Evolutionary conservation across 345 rosid species (phyloP), one percentile per base, ranked within the genome.

Genomic region (Alliaria petiolata): DNA sequence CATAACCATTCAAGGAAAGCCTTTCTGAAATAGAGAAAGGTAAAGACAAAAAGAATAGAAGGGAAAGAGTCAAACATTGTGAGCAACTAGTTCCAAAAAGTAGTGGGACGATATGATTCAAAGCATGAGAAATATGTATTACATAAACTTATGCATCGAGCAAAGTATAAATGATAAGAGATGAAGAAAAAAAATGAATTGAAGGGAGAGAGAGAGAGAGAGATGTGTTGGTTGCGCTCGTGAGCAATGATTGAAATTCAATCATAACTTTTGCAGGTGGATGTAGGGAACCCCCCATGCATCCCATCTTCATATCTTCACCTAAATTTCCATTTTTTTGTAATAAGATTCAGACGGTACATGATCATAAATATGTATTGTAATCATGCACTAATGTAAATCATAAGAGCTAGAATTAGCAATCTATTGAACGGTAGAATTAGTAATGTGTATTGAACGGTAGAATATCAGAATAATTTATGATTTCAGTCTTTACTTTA

Each of bases 241-340:
- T 76, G 79, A 65, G 75, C 71, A 76, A 76, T 69, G 65, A 76
- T 76, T 76, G 75, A 55, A 45, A 36, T 54, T 14, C 61, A 69
- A 63, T 76, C 71, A 76, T 69, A 76, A 62, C 26, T 76, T 69
- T 69, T 67, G 45, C 70, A 76, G 75, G 75, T 76, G 75, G 70
- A 44, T 76, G 79, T 76, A 70, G 79, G 74, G 52, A 62, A 46
- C 69, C 63, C 63, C 46, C 55, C 49, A 33, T 55, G 69, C 46
- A 71, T 36, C 39, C 31, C 36, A 69, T 56, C 59, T 75, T 69
- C 74, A 67, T 69, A 40, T 67, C 65, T 55, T 62, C 69, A 69
- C 75, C 75, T 69, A 62, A 19, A 62, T 62, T 59, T 40, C 34
- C 15, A 49, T 40, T 71, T 34, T 16, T 36, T 17, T 46, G 50